Base-by-base conservation (phyloP, 768 basidiomycete genomes). In the Krasilnikovozyma curviuscula region DNA sequence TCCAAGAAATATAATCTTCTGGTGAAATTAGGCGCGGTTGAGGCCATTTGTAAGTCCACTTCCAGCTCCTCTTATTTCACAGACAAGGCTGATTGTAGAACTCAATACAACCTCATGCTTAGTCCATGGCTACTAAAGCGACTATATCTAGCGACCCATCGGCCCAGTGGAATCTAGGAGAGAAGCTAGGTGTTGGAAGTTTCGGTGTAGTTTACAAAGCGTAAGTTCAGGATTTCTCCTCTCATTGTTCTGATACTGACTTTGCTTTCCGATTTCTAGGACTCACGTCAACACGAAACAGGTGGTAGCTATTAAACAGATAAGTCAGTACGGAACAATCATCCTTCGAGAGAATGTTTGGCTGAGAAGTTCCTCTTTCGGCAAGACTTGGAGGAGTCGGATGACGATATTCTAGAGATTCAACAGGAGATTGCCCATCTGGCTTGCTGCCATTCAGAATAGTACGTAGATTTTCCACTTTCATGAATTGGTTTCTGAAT, bases 191-290 rank as follows among this genome's bases (percentile, higher is more conserved):
- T 14, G 89, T 85, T 21, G 91, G 91, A 30, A 85, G 82, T 63
- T 98, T 98, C 61, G 91, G 91, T 8, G 82, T 78, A 1, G 91
- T 98, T 47, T 98, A 86, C 76, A 95, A 93, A 69, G 91, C 85
- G 67, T 70, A 32, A 47, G 69, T 61, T 12, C 29, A 23, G 1
- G 2, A 5, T 13, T 53, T 14, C 30, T 13, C 27, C 24, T 18
- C 31, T 4, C n/a, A 34, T 39, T 8, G 3, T 42, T 31, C 30
- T 23, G 30, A 31, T 18, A 44, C 32, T 31, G 14, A 28, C 35
- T 9, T 31, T 9, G 25, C 8, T 21, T 12, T 5, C 23, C 35
- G 7, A 18, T 7, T 18, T 7, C 2, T 48, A 71, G 69, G 8
- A 79, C 88, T 59, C 86, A 97, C 67, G 83, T 85, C 59, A 83